A percentile compares a stretch with the other conserved stretches of the same genome.
These are phyloP conservation scores for Epichloe scottii DNA, from an alignment of 2,329 filamentous ascomycete species.

Conservation along the genomic window DNA sequence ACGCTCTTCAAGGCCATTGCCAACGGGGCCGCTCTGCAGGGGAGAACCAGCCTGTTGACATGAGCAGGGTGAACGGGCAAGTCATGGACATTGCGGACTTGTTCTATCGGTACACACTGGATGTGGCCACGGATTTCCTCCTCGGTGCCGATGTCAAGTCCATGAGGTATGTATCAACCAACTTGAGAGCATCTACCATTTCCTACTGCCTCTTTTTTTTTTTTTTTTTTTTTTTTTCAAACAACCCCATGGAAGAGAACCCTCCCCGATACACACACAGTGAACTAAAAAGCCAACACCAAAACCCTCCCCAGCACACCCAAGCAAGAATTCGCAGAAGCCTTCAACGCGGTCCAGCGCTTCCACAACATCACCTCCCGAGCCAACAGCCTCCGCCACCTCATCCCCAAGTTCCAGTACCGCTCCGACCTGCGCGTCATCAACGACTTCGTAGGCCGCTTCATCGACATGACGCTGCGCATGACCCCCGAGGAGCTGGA, in stretches of 20 bases:
- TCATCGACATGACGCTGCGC: conserved; percentile 51
- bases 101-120: conserved; percentile 76
- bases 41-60: conserved; percentile 52
- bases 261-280: no score
- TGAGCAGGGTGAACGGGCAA: conserved; percentile 46
- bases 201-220: no score
- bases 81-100: conserved; percentile 60
- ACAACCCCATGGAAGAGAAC: no score
- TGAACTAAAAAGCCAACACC: neutral
- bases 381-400: conserved; percentile 15
- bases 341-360: conserved; percentile 58
- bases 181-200: neutral
- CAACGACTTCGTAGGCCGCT: conserved; percentile 65
- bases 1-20: conserved; percentile 58
- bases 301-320: conserved; percentile 24
- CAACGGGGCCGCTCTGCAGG: conserved; percentile 42
- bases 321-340: conserved; percentile 49
- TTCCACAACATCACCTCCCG: conserved; percentile 47
- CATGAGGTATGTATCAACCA: conserved; percentile 28
- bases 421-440: conserved; percentile 52
- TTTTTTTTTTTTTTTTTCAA: no score
- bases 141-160: conserved; percentile 62
- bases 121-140: conserved; percentile 77
- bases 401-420: conserved; percentile 56
- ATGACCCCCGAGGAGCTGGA: conserved; percentile 53